Conservation (phyloP, 2,329 filamentous ascomycete genomes). For the Alternaria longipes region DNA sequence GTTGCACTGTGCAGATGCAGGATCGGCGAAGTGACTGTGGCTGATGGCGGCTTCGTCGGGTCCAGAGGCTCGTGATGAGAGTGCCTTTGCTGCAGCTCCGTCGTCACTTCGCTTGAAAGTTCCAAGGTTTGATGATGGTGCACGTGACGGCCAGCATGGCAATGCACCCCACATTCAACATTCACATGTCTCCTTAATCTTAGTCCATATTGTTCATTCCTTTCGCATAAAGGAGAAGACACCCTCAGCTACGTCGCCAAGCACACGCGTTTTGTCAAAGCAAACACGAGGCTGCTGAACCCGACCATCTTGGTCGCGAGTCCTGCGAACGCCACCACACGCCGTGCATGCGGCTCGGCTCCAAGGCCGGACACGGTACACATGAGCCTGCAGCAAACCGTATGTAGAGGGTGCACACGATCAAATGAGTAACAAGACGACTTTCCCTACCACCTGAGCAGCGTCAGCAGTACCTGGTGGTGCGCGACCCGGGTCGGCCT, state of each 20-base stretch:
- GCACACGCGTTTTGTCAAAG: constrained; percentile 13
- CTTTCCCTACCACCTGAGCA: neutral
- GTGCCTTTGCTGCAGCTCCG: constrained; percentile 29
- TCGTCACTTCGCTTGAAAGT: constrained; percentile 40
- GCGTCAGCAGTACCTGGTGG: constrained; percentile 7
- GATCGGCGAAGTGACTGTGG: constrained; percentile 13
- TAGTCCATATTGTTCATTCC: constrained; percentile 15
- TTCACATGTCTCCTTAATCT: constrained; percentile 37
- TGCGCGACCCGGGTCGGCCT: constrained; percentile 6
- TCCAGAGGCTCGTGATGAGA: constrained; percentile 37
- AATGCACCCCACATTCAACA: constrained; percentile 19
- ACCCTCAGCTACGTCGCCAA: constrained; percentile 11
- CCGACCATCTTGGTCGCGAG: constrained; percentile 2
- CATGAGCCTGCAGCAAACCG: constrained; percentile 9
- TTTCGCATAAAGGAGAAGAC: constrained; percentile 37
- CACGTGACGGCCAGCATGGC: constrained; percentile 23
- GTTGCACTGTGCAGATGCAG: constrained; percentile 16
- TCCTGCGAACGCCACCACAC: constrained; percentile 5
- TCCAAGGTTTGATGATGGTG: constrained; percentile 23
- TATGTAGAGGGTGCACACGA: constrained; percentile 6
- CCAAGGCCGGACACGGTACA: constrained; percentile 11
- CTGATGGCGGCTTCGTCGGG: constrained; percentile 24
- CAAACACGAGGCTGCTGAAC: constrained; percentile 7
- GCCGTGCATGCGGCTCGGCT: constrained; percentile 19
- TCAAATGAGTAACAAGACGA: neutral